Evolutionary conservation across 2,329 filamentous ascomycete species (phyloP).

Genomic region (Exophiala mesophila): DNA sequence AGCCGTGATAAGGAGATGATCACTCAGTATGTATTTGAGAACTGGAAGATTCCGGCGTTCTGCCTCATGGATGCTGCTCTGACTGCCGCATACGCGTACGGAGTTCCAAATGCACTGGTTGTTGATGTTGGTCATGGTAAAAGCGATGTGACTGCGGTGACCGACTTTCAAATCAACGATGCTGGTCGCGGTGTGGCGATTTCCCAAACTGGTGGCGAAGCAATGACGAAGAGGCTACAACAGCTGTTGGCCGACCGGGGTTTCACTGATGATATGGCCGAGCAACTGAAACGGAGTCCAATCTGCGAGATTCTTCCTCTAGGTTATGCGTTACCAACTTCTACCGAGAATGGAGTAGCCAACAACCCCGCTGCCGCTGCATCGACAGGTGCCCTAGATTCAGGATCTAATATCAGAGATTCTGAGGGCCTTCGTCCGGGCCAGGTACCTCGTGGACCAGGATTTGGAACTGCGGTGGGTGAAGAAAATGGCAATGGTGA

Average conservation of each 20-base stretch:
- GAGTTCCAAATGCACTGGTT: slow-evolving; percentile 73
- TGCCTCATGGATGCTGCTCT: slow-evolving; percentile 84
- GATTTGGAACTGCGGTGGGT: slow-evolving; percentile 51
- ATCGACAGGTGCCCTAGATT: slow-evolving; percentile 50
- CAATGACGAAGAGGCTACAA: slow-evolving; percentile 70
- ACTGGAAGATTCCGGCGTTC: slow-evolving; percentile 89
- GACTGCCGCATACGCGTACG: slow-evolving; percentile 76
- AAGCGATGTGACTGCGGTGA: slow-evolving; percentile 85
- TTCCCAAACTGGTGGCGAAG: slow-evolving; percentile 73
- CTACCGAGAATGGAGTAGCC: slow-evolving; percentile 35
- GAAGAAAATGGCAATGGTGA: slow-evolving; percentile 43
- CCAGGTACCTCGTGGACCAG: slow-evolving; percentile 49
- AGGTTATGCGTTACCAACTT: slow-evolving; percentile 48
- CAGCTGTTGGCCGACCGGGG: slow-evolving; percentile 58
- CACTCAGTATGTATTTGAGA: slow-evolving; percentile 93
- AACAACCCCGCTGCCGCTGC: slow-evolving; percentile 53
- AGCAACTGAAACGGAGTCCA: slow-evolving; percentile 59
- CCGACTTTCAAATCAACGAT: slow-evolving; percentile 73
- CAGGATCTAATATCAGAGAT: slow-evolving; percentile 38
- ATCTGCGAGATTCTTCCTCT: slow-evolving; percentile 58
- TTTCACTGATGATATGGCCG: slow-evolving; percentile 59
- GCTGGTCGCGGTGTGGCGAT: slow-evolving; percentile 58
- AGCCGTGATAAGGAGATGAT: slow-evolving; percentile 80
- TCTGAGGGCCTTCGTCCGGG: slow-evolving; percentile 37
- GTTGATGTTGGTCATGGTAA: slow-evolving; percentile 90